Conservation (phyloP, 139 green algal genomes). For the Axilococcus clingmanii region DNA sequence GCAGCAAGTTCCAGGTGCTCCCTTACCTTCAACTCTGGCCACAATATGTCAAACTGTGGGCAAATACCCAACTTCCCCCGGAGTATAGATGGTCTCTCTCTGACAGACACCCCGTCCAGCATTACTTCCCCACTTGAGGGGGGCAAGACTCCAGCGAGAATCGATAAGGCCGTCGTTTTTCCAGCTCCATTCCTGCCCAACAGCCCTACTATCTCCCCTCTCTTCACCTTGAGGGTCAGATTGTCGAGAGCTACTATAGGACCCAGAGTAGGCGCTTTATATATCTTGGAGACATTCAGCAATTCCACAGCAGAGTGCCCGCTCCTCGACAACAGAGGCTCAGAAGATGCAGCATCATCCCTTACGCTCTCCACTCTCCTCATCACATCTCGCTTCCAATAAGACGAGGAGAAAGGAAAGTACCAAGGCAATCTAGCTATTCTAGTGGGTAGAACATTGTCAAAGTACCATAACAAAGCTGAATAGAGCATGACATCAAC, state of each 20-base stretch:
- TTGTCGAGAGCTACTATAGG: constrained; percentile 56
- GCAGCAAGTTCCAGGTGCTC: constrained; percentile 92
- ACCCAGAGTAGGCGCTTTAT: constrained; percentile 19
- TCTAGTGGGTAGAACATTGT: too few relatives aligned
- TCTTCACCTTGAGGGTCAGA: constrained; percentile 37
- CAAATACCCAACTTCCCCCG: constrained; percentile 33
- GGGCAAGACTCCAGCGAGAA: constrained; percentile 62
- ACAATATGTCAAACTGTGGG: constrained; percentile 45
- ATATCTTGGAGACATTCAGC: constrained; percentile 24
- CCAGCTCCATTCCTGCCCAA: constrained; percentile 47
- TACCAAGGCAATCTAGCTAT: too few relatives aligned
- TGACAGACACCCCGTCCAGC: constrained; percentile 47
- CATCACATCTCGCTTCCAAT: too few relatives aligned
- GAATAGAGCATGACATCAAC: too few relatives aligned
- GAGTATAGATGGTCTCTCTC: constrained; percentile 36
- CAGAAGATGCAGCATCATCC: constrained; percentile 6
- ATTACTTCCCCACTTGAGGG: constrained; percentile 34
- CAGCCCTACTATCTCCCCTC: constrained; percentile 25
- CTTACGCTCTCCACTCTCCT: constrained; percentile 53
- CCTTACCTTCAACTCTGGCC: constrained; percentile 35
- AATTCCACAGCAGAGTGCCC: constrained; percentile 18
- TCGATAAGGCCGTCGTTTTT: constrained; percentile 67
- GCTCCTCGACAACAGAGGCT: not conserved
- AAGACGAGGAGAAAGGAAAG: too few relatives aligned
- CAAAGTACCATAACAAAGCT: too few relatives aligned